Percentiles rank a stretch among this genome's conserved stretches.
Conservation (phyloP, 805 yeast species). For the Priceomyces fermenticarens region DNA sequence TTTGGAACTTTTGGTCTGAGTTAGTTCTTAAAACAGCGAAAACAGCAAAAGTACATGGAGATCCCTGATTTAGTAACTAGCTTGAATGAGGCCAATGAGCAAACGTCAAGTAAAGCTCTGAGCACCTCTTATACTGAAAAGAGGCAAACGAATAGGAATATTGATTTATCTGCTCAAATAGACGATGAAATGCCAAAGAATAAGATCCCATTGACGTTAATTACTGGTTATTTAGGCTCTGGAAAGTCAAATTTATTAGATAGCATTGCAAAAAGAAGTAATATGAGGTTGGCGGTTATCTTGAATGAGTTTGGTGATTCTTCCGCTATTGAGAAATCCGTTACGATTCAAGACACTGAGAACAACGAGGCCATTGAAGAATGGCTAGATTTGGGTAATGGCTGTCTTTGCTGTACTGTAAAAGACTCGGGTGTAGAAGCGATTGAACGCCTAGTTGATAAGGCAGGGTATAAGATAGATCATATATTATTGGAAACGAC, state of each 20-base stretch:
- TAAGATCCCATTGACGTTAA: slow-evolving; percentile 85
- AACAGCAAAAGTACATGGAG: slow-evolving; percentile 11
- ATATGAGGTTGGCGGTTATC: slow-evolving; percentile 79
- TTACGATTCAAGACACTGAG: slow-evolving; percentile 60
- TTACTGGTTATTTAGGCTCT: slow-evolving; percentile 93
- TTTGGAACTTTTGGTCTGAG: too few species aligned
- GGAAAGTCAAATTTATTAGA: slow-evolving; percentile 89
- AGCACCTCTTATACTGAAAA: background rate
- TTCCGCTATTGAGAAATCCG: slow-evolving; percentile 80
- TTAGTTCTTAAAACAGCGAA: slow-evolving; percentile 29
- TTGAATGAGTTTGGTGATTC: slow-evolving; percentile 92
- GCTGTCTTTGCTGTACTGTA: slow-evolving; percentile 95
- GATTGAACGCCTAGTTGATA: slow-evolving; percentile 78
- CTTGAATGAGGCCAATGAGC: slow-evolving; percentile 7
- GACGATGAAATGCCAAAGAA: slow-evolving; percentile 9
- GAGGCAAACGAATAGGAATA: background rate
- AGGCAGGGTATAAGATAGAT: slow-evolving; percentile 72
- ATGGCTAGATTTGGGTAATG: slow-evolving; percentile 96
- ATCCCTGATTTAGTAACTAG: slow-evolving; percentile 34
- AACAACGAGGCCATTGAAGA: slow-evolving; percentile 62
- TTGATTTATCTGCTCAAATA: background rate
- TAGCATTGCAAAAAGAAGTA: slow-evolving; percentile 65
- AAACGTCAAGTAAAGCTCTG: background rate
- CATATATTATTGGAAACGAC: slow-evolving; percentile 92
- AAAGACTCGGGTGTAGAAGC: slow-evolving; percentile 94